Percentiles rank a stretch among this genome's conserved stretches.
phyloP scores from a whole-genome alignment of 1,284 basidiomycete genomes.

The Apiotrichum laibachii region DNA sequence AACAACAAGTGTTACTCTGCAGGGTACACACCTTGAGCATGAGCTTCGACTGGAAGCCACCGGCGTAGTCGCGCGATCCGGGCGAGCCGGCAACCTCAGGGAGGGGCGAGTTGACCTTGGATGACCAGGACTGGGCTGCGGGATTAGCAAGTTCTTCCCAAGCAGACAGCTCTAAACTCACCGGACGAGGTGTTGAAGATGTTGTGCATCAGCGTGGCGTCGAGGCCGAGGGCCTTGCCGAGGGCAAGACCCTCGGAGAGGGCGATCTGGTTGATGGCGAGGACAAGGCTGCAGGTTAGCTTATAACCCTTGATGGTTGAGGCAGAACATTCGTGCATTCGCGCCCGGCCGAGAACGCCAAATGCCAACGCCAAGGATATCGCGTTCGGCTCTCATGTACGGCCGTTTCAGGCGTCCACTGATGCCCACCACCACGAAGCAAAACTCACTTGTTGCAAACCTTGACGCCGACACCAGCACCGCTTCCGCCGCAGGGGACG shows the following conservation, averaged over 20 bases:
- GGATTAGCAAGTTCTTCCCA: not conserved
- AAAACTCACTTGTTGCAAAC: constrained; percentile 46
- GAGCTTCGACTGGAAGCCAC: constrained; percentile 44
- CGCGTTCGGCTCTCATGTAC: not conserved
- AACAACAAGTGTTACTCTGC: too few species aligned
- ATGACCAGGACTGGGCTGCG: constrained; percentile 46
- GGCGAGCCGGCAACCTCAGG: constrained; percentile 35
- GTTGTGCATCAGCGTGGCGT: constrained; percentile 36
- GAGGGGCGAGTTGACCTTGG: constrained; percentile 41
- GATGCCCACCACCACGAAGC: too few species aligned
- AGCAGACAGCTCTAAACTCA: constrained; percentile 8
- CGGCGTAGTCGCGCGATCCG: constrained; percentile 36
- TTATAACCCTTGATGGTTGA: not conserved
- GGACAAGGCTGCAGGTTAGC: constrained; percentile 33
- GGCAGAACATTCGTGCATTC: not conserved
- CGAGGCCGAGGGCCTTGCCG: constrained; percentile 39
- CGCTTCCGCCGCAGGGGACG: constrained; percentile 41
- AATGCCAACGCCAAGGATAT: not conserved
- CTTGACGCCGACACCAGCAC: constrained; percentile 45
- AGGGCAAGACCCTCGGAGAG: constrained; percentile 45
- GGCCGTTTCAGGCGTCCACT: too few species aligned
- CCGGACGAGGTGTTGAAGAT: constrained; percentile 46
- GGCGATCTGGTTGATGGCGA: constrained; percentile 49
- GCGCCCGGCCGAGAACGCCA: not conserved
- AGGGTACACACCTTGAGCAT: constrained; percentile 43